These are phyloP conservation scores for Leptographium lundbergii DNA, from an alignment of 2,329 filamentous ascomycete genomes.

Conservation along the genomic window DNA sequence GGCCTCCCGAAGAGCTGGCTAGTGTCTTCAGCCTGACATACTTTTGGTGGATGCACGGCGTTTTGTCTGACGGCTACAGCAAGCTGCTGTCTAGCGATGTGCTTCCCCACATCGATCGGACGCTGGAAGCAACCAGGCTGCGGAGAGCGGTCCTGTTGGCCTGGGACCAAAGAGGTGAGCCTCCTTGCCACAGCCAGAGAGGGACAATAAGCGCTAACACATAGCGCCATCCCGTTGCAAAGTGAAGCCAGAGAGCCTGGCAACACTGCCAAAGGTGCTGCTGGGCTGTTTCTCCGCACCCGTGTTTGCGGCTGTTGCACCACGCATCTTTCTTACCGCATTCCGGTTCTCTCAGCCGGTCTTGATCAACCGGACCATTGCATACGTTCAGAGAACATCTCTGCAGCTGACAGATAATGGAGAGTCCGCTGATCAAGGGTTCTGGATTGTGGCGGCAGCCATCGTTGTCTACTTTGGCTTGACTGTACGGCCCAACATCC, in stretches of 20 bases:
- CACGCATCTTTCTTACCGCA: slow-evolving; percentile 23
- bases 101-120: slow-evolving; percentile 16
- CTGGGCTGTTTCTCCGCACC: slow-evolving; percentile 17
- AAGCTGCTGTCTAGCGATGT: slow-evolving; percentile 14
- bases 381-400: slow-evolving; percentile 10
- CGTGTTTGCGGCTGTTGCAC: slow-evolving; percentile 20
- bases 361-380: slow-evolving; percentile 25
- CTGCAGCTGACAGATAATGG: background rate
- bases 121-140: slow-evolving; percentile 13
- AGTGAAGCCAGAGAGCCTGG: slow-evolving; percentile 12
- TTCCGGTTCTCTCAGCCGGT: slow-evolving; percentile 29
- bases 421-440: slow-evolving; percentile 8
- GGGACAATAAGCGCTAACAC: background rate
- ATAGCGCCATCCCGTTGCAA: background rate
- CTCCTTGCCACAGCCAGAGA: background rate
- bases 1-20: slow-evolving; percentile 17
- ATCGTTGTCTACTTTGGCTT: slow-evolving; percentile 23
- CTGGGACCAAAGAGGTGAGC: slow-evolving; percentile 18
- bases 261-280: slow-evolving; percentile 19
- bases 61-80: slow-evolving; percentile 18
- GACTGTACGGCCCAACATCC: slow-evolving; percentile 17
- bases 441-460: slow-evolving; percentile 20
- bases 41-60: slow-evolving; percentile 21
- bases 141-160: slow-evolving; percentile 13
- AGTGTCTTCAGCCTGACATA: slow-evolving; percentile 17